Evolutionary conservation across 441 rosid species (phyloP).

Genomic region (Omphalea diandra): DNA sequence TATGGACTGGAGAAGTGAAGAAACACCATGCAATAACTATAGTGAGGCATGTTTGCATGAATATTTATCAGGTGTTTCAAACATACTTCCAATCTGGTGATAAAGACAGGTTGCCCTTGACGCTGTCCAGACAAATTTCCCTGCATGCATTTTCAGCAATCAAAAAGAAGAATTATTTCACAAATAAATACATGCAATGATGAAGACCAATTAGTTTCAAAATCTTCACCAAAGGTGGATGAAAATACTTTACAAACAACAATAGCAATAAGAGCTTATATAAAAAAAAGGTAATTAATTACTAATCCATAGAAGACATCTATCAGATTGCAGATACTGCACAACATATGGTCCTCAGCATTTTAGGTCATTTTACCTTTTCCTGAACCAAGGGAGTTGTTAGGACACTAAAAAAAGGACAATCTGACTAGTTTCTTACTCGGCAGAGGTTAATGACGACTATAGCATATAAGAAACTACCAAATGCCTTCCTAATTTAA

Average conservation of each 20-base stretch:
- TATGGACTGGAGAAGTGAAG: conserved; percentile 12
- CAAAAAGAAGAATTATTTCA: conserved; percentile 26
- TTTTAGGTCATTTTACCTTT: not conserved
- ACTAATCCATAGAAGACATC: not conserved
- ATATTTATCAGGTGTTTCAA: conserved; percentile 22
- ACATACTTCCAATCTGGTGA: conserved; percentile 92
- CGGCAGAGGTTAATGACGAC: not conserved
- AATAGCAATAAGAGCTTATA: not conserved
- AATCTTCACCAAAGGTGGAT: not conserved
- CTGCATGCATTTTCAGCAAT: conserved; percentile 43
- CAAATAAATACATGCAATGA: not conserved
- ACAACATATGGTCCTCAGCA: not conserved
- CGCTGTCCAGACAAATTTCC: conserved; percentile 94
- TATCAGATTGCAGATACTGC: not conserved
- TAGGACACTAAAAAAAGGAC: not conserved
- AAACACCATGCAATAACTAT: conserved; percentile 20
- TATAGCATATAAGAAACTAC: not conserved
- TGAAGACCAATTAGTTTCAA: not conserved
- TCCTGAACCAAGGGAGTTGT: not conserved
- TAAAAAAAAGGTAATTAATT: not conserved
- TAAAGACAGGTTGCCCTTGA: conserved; percentile 97
- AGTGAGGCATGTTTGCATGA: conserved; percentile 8
- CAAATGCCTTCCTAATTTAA: not conserved
- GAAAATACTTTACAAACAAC: conserved; percentile 1
- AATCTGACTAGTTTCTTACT: not conserved